Percentiles rank a stretch among this genome's conserved stretches.
phyloP scores from a whole-genome alignment of 805 yeast species.

The Zygosaccharomyces bisporus region DNA sequence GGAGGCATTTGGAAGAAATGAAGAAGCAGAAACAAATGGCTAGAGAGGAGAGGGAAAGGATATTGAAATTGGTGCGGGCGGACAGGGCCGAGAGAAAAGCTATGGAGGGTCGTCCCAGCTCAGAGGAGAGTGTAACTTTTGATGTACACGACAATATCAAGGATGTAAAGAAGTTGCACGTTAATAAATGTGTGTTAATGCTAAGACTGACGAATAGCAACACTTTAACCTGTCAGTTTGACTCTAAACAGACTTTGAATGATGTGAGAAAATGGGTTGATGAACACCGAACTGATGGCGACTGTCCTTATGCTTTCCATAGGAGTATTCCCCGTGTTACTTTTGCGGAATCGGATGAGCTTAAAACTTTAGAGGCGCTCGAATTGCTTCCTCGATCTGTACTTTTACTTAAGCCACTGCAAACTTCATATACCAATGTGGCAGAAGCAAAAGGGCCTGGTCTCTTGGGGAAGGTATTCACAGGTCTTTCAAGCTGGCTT shows the following conservation, averaged over 20 bases:
- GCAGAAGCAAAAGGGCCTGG: slow-evolving; percentile 31
- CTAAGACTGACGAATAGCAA: slow-evolving; percentile 67
- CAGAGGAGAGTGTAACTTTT: slow-evolving; percentile 5
- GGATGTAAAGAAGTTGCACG: slow-evolving; percentile 22
- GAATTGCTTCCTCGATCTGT: slow-evolving; percentile 71
- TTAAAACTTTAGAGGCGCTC: slow-evolving; percentile 47
- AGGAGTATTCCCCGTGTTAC: slow-evolving; percentile 58
- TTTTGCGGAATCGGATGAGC: slow-evolving; percentile 61
- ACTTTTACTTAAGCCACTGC: slow-evolving; percentile 63
- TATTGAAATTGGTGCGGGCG: slow-evolving; percentile 43
- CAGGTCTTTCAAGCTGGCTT: slow-evolving; percentile 38
- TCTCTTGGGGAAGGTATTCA: slow-evolving; percentile 33
- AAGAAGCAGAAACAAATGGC: slow-evolving; percentile 29
- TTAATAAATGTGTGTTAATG: slow-evolving; percentile 43
- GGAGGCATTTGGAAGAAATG: slow-evolving; percentile 33
- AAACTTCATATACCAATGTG: slow-evolving; percentile 28
- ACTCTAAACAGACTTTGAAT: slow-evolving; percentile 42
- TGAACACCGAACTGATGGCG: slow-evolving; percentile 45
- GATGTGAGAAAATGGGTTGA: slow-evolving; percentile 64
- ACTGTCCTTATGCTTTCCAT: slow-evolving; percentile 44
- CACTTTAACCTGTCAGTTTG: slow-evolving; percentile 50
- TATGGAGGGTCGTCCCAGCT: slow-evolving; percentile 17
- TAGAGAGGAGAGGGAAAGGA: slow-evolving; percentile 51
- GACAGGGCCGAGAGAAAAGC: slow-evolving; percentile 39
- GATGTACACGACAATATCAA: slow-evolving; percentile 32